Evolutionary conservation across 73 alveolate genomes (phyloP), one percentile per base, ranked within the genome.

Genomic region (Paraurostyla sp.): DNA sequence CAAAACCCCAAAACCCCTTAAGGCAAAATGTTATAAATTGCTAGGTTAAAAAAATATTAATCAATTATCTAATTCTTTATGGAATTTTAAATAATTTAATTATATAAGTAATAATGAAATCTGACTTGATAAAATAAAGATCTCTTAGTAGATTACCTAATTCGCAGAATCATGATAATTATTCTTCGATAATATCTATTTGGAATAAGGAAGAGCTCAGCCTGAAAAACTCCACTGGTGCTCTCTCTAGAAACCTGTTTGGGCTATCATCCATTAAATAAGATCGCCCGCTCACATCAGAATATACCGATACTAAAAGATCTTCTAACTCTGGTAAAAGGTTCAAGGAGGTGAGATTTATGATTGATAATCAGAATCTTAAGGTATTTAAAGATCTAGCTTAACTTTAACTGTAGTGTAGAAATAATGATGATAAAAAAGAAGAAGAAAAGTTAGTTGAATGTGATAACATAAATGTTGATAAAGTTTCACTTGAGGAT

Each of bases 371-470:
- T 6, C 50, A 60, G 83, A 76, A 85, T n/a, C 51, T 85, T 52
- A 92, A 91, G 52, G 89, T 86, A 56, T 76, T 88, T 86, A 87
- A 88, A 36, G 88, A 83, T 16, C 88, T 88, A 13, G 84, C 75
- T 73, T 49, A 85, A 45, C 38, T 45, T 71, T 59, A 68, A 23
- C 85, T 49, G 27, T 84, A 86, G 46, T 87, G 85, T 68, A 57
- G 65, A 52, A 48, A 87, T 42, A 29, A 58, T 35, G 71, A 76
- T 29, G 86, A 71, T 59, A 91, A 76, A 46, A 73, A 91, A 40
- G 96, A 91, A 62, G 49, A 60, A 29, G 78, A 29, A 3, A 2
- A 32, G 7, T 30, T 60, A 33, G 7, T 30, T 27, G 45, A 60
- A 23, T 2, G 25, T 30, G 45, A 30, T 9, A 60, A 27, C 25